Conservation (phyloP, 2,329 filamentous ascomycete species). For the Huntiella moniliformis region DNA sequence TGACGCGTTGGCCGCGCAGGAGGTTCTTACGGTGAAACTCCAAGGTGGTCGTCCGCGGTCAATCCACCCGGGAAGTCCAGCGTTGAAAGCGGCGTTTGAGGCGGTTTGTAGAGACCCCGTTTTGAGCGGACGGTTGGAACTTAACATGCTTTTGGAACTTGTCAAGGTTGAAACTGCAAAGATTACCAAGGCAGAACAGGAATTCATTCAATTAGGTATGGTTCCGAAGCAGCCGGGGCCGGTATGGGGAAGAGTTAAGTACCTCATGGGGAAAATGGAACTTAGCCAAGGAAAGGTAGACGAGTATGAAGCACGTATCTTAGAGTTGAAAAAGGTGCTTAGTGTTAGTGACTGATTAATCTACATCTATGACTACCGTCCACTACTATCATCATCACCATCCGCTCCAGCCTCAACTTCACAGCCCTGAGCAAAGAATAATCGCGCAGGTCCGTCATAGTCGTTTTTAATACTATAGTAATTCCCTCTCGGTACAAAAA, state of each 20-base stretch:
- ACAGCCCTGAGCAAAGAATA: slow-evolving; percentile 88
- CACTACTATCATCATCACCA: slow-evolving; percentile 9
- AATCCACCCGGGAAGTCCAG: slow-evolving; percentile 66
- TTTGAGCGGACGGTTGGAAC: slow-evolving; percentile 52
- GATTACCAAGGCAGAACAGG: slow-evolving; percentile 63
- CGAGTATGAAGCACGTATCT: slow-evolving; percentile 54
- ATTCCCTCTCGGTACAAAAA: slow-evolving; percentile 89
- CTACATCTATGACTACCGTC: not conserved
- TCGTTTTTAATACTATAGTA: slow-evolving; percentile 83
- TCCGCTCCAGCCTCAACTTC: slow-evolving; percentile 37
- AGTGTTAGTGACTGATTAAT: not conserved
- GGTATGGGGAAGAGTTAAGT: slow-evolving; percentile 46
- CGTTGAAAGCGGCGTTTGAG: slow-evolving; percentile 70
- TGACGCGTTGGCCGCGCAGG: slow-evolving; percentile 63
- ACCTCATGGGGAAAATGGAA: slow-evolving; percentile 55
- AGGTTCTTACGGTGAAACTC: slow-evolving; percentile 62
- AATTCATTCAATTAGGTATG: slow-evolving; percentile 51
- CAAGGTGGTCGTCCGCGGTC: slow-evolving; percentile 57
- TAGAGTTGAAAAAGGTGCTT: slow-evolving; percentile 42
- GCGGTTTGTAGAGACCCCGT: slow-evolving; percentile 52
- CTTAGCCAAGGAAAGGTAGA: slow-evolving; percentile 58
- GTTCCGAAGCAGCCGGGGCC: slow-evolving; percentile 54
- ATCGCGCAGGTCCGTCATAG: slow-evolving; percentile 47
- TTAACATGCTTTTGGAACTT: slow-evolving; percentile 49
- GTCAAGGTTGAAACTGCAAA: slow-evolving; percentile 52